phyloP scores from a whole-genome alignment of 345 rosid genomes.

The Mercurialis annua region DNA sequence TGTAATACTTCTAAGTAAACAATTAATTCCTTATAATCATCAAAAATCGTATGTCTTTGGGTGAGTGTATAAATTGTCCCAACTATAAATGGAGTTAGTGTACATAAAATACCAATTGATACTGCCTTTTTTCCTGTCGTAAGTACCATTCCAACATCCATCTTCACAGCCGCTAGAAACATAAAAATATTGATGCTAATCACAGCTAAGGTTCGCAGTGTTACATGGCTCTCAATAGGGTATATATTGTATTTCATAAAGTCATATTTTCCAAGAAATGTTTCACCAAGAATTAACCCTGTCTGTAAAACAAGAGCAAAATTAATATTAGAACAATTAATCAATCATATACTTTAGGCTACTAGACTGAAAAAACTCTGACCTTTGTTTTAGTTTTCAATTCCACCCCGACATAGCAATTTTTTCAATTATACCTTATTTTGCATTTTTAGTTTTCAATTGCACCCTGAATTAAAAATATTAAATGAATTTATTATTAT shows the following conservation, averaged over 20 bases:
- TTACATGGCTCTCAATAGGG: slow-evolving; percentile 16
- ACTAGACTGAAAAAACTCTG: too few species aligned
- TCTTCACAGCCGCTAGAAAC: slow-evolving; percentile 33
- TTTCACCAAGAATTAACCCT: not conserved
- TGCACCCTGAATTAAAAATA: too few species aligned
- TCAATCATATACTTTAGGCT: too few species aligned
- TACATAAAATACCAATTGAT: slow-evolving; percentile 15
- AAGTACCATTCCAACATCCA: slow-evolving; percentile 23
- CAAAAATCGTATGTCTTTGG: too few species aligned
- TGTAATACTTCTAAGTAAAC: too few species aligned
- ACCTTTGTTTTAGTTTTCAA: too few species aligned
- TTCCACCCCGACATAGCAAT: too few species aligned
- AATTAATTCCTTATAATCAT: too few species aligned
- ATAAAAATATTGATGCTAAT: slow-evolving; percentile 29
- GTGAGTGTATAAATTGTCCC: not conserved
- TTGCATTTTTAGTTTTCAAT: too few species aligned
- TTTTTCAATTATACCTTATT: too few species aligned
- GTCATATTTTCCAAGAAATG: slow-evolving; percentile 23
- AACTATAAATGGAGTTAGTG: not conserved
- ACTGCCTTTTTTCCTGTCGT: slow-evolving; percentile 22
- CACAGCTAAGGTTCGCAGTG: slow-evolving; percentile 11
- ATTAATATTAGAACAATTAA: too few species aligned
- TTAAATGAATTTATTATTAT: too few species aligned
- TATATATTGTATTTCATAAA: slow-evolving; percentile 11
- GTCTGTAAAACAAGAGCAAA: not conserved